Evolutionary conservation across 2,329 filamentous ascomycete species (phyloP), one percentile per base, ranked within the genome.

Genomic region (Kalmusia sp.): DNA sequence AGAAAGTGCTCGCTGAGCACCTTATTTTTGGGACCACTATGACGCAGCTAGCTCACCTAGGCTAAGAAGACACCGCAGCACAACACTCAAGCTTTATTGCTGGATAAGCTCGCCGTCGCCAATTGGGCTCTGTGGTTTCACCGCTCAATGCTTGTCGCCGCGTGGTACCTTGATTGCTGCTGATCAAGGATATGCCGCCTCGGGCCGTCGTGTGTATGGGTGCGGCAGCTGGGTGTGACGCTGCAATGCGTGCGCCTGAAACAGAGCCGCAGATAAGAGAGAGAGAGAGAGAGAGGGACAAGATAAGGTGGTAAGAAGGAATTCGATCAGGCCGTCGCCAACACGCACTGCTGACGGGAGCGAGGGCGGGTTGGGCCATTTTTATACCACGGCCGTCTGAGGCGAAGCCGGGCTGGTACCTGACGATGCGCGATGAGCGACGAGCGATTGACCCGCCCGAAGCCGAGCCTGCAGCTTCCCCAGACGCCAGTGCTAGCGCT

Each of bases 101-200:
- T 41, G 58, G 68, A 70, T 69, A 70, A 69, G 62, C 21, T 24
- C 24, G 41, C 11, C 40, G 27, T 9, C 38, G 58, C 51, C 69
- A 70, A 73, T 72, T 73, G 69, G 70, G 48, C 57, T 55, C 3
- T 7, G 14, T 14, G 54, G 59, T 59, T 58, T 63, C 64, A 70
- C 65, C 63, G 67, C 67, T 65, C 53, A 65, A 68, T 67, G 39
- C 30, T 44, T 27, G 47, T 44, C 8, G 30, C 4, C n/a, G 33
- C 31, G 14, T 30, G 27, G 15, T 7, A 30, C 24, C 15, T 21
- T 15, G 44, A 19, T 40, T 30, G 15, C 37, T 15, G 15, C 7
- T 6, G 6, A 28, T 7, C 3, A 17, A 19, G 3, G 43, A 27
- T 27, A 22, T 15, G 39, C 15, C 37, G 37, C 37, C 37, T 22